Percentiles rank a stretch among this genome's conserved stretches.
phyloP scores from a whole-genome alignment of 192 early-diverging fungal species.

The Pilobolus umbonatus region DNA sequence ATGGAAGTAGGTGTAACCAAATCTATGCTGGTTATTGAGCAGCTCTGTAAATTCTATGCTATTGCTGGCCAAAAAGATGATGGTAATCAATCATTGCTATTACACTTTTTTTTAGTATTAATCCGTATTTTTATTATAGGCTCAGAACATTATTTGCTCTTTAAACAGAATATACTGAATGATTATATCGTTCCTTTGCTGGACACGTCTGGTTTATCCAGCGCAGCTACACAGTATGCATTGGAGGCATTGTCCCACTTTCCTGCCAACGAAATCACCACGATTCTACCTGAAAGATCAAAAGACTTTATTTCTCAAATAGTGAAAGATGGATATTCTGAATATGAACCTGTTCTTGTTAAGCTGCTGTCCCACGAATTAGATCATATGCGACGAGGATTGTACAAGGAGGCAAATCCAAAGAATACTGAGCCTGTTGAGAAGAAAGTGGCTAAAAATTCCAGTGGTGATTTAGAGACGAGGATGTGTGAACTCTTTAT shows the following conservation, averaged over 20 bases:
- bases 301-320: conserved; percentile 20
- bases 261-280: conserved; percentile 36
- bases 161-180: conserved; percentile 37
- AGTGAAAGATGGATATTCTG: conserved; percentile 3
- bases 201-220: conserved; percentile 15
- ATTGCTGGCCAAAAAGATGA: conserved; percentile 44
- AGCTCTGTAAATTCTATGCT: conserved; percentile 44
- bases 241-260: conserved; percentile 39
- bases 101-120: background rate
- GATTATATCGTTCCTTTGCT: conserved; percentile 38
- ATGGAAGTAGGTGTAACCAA: conserved; percentile 18
- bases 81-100: conserved; percentile 34
- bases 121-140: conserved; percentile 27
- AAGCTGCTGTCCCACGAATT: conserved; percentile 49
- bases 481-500: conserved; percentile 22
- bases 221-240: conserved; percentile 28
- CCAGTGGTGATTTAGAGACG: background rate
- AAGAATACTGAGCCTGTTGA: conserved; percentile 1
- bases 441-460: background rate
- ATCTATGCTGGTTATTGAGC: conserved; percentile 24
- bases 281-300: conserved; percentile 36
- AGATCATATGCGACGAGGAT: conserved; percentile 43
- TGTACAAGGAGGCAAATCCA: conserved; percentile 39
- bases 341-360: conserved; percentile 36
- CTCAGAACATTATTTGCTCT: conserved; percentile 38